Base-by-base conservation (phyloP, 1,284 basidiomycete species). In the Austroboletus niveus region DNA sequence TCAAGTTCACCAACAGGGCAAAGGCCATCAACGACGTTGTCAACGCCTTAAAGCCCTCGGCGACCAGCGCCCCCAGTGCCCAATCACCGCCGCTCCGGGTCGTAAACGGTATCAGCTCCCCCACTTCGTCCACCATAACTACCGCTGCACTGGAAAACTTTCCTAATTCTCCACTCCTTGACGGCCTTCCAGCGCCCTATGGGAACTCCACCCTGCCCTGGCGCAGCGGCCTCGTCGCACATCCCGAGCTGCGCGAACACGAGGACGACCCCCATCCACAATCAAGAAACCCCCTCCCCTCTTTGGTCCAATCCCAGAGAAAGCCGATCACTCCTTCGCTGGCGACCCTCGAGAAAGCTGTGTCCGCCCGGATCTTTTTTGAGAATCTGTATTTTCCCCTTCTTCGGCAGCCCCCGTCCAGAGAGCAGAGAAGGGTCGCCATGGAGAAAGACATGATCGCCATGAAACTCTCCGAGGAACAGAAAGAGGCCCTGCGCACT, bases 361-460 rank as follows among this genome's bases (percentile, higher is more conserved):
- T 94, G 44, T 88, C 94, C 11, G 85, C 90, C 47, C 87, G 92
- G 65, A 92, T 98, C 70, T 97, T 87, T 78, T 97, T 98, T 71
- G 95, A 99, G 76, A 96, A 95, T 63, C 79, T 94, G 42, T 99
- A 98, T 69, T 95, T 94, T 69, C 83, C 89, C n/a, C 77, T 97
- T 44, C 79, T 95, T 69, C 81, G 90, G 66, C 85, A 93, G 63
- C 79, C 90, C 54, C 84, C 88, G 61, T 87, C 87, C 62, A 81
- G 95, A 39, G 94, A 96, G 67, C 87, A 92, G 64, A 79, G 94
- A 47, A 79, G 87, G 55, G 71, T 87, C 14, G 87, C 91, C 12
- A 88, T 98, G 78, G 94, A 98, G 73, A 81, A 78, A 59, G 92
- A 95, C 61, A 90, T 97, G 80, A 76, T 76, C 30, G 78, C 82